These are phyloP conservation scores for Trypanosomatidae sp. DNA, from an alignment of 208 protist species.

Conservation along the genomic window DNA sequence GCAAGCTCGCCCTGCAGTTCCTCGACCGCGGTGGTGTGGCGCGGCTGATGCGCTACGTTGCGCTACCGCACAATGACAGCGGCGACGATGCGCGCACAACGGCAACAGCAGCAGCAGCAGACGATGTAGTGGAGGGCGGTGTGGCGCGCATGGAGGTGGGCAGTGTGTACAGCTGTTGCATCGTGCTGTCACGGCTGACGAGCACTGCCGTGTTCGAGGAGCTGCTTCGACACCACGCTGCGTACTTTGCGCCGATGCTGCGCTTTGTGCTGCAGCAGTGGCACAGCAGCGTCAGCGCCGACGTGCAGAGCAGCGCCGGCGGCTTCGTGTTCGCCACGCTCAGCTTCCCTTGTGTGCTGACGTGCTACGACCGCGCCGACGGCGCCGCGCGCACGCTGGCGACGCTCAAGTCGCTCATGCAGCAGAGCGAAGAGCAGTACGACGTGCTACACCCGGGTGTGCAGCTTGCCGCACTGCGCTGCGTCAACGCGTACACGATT, in stretches of 20 bases:
- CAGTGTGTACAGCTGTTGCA: conserved; percentile 49
- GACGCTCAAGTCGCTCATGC: conserved; percentile 30
- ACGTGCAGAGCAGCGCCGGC: conserved; percentile 58
- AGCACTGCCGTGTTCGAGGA: conserved; percentile 58
- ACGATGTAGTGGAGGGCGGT: conserved; percentile 11
- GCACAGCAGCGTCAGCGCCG: conserved; percentile 24
- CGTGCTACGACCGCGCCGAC: conserved; percentile 44
- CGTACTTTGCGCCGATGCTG: conserved; percentile 61
- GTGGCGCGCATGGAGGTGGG: conserved; percentile 20
- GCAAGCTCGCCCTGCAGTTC: conserved; percentile 66
- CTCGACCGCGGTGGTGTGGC: conserved; percentile 41
- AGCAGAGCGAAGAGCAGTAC: conserved; percentile 50
- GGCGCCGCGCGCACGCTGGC: conserved; percentile 35
- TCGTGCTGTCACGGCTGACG: conserved; percentile 55
- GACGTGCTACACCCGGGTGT: conserved; percentile 47
- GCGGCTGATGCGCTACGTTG: conserved; percentile 33
- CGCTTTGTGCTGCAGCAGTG: conserved; percentile 55
- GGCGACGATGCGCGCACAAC: too few species aligned
- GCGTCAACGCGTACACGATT: conserved; percentile 67
- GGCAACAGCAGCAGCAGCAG: too few species aligned
- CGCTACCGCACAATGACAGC: too few species aligned
- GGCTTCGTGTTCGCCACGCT: conserved; percentile 65
- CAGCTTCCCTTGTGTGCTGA: conserved; percentile 65
- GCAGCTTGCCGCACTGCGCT: conserved; percentile 42
- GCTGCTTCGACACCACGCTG: conserved; percentile 37